Base-by-base conservation (phyloP, 2,329 filamentous ascomycete species). In the Calonectria pseudoturangicola region DNA sequence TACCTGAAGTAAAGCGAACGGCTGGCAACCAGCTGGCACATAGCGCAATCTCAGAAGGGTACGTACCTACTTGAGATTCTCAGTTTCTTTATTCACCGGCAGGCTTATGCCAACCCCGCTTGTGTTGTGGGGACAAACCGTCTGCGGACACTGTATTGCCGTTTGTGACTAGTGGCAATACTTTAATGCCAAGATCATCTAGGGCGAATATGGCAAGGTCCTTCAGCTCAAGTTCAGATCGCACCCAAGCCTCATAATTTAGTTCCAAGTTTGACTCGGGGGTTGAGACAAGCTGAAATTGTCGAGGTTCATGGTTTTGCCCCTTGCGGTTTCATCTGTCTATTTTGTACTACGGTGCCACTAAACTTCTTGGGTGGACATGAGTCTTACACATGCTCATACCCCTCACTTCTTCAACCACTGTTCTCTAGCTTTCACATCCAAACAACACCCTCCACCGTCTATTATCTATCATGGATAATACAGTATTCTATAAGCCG, bases 391-490 rank as follows among this genome's bases (percentile, higher is more conserved):
- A 33, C 30, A 33, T 33, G 30, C 12, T 28, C 16, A 15, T 13
- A 39, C 41, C 27, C 28, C 21, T 21, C 27, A 45, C 36, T 28
- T n/a, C 4, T 16, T 47, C 21, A 25, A 27, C 15, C 9, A 51
- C 25, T n/a, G 27, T 36, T 27, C 25, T 10, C 30, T 33, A 9
- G 30, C 2, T 5, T 33, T 5, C 30, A 33, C 30, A 5, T 9
- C 30, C 30, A 5, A 33, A 33, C 30, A 33, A 33, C 30, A 33
- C 30, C 30, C 4, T 58, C 33, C 2, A 33, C 30, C 30, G 9
- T 58, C 33, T 56, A 16, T 16, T 56, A 21, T 2, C 21, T 18
- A 30, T 21, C 16, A 69, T 69, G 66, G 56, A 69, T n/a, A 64
- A 45, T 33, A 18, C 33, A 12, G 28, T 62, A 21, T 30, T 9